Evolutionary conservation across 2,329 filamentous ascomycete species (phyloP), one percentile per base, ranked within the genome.

Genomic region (Lachnellula occidentalis): DNA sequence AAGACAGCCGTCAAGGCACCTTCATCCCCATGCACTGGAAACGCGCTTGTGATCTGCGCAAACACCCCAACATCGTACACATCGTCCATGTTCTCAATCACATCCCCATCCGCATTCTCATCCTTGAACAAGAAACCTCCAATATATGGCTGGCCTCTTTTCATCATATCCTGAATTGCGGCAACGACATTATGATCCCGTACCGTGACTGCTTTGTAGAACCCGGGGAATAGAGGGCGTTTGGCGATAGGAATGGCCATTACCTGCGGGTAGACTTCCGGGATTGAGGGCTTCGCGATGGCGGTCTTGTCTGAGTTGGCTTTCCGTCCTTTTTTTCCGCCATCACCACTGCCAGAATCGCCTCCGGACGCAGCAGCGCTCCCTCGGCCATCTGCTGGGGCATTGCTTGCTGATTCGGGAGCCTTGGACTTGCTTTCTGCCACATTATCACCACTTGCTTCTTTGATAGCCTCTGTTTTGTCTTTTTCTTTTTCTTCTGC

Each of bases 151-250:
- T 99, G 95, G 0, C 94, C 94, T 50, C 92, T 82, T 78, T 95
- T 96, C 70, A 97, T 90, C 80, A 96, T 94, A 69, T 99, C 95
- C 55, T 92, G 88, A 62, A 99, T 95, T 21, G 94, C 94, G 39
- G 86, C 85, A 14, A 92, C 88, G 36, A 99, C 94, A 64, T 94
- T 88, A 17, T 88, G 89, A 67, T 99, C 91, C 69, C 90, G 87
- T 63, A 99, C 95, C 3, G 92, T 99, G 63, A 99, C 94, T 9
- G 94, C 92, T 74, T 99, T 99, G 77, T 99, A 99, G 73, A 97
- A 99, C 1, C 94, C 94, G 1, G 94, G 94, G 73, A 97, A 99
- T 12, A 99, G 76, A 11, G 94, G 94, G 51, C 94, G 82, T 71
- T 95, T 91, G 27, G 90, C 88, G 66, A 99, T 96, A 7, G 94